phyloP scores from a whole-genome alignment of 352 stramenopile species.

The Pythium dissimile region DNA sequence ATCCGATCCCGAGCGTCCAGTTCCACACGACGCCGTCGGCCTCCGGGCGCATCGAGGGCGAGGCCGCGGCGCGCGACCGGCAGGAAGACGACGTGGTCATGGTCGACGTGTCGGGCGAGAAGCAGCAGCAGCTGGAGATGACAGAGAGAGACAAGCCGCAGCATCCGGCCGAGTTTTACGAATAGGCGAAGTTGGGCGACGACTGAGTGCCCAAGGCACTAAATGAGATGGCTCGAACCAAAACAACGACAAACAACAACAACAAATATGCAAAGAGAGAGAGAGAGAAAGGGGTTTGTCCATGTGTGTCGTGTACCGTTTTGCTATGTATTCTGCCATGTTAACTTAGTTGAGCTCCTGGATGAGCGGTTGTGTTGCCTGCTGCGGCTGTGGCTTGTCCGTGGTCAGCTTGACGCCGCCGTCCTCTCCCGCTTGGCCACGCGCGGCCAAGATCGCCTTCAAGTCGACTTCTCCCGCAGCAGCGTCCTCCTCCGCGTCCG shows the following conservation, averaged over 20 bases:
- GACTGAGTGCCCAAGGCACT: too few species aligned
- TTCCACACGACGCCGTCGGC: constrained; percentile 88
- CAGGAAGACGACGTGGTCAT: constrained; percentile 65
- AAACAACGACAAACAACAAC: neutral
- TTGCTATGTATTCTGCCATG: too few species aligned
- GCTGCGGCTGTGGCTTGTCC: constrained; percentile 21
- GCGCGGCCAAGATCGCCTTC: constrained; percentile 18
- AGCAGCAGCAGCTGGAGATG: constrained; percentile 49
- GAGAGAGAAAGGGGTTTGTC: neutral
- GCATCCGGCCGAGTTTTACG: constrained; percentile 77
- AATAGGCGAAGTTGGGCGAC: too few species aligned
- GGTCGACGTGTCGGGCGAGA: constrained; percentile 65
- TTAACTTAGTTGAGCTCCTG: constrained; percentile 66
- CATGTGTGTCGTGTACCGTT: neutral
- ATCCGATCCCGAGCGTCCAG: constrained; percentile 95
- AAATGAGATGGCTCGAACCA: neutral
- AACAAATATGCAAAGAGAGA: neutral
- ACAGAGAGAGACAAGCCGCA: constrained; percentile 47
- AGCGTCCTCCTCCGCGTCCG: constrained; percentile 28
- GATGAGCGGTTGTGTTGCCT: constrained; percentile 53
- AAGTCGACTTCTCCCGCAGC: constrained; percentile 24
- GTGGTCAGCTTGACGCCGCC: constrained; percentile 32
- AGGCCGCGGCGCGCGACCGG: constrained; percentile 43
- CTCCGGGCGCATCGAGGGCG: constrained; percentile 39
- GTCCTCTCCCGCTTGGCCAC: neutral